phyloP scores from a whole-genome alignment of 2,329 filamentous ascomycete genomes.

The Ceratocystis harringtonii region DNA sequence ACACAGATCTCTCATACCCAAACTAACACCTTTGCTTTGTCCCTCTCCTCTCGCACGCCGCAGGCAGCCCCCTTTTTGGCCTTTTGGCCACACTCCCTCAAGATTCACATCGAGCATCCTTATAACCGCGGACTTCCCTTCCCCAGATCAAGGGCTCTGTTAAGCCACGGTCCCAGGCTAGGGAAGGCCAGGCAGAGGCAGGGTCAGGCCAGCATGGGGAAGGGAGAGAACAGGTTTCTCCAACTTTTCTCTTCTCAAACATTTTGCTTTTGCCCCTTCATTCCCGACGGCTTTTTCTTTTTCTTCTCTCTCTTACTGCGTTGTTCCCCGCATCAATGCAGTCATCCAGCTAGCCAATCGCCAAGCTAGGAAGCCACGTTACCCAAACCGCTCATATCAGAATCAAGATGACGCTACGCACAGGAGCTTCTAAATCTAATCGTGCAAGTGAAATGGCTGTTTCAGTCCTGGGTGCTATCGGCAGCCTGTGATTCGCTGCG shows the following conservation, averaged over 20 bases:
- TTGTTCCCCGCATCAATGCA: neutral
- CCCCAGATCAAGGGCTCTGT: neutral
- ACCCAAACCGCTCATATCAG: neutral
- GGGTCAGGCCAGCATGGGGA: neutral
- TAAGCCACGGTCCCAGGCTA: too few species aligned
- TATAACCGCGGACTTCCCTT: neutral
- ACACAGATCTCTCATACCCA: neutral
- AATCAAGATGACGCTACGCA: neutral
- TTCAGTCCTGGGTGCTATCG: neutral
- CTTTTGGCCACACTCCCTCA: neutral
- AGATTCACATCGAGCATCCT: neutral
- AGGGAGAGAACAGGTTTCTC: neutral
- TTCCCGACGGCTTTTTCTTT: neutral
- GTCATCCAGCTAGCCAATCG: neutral
- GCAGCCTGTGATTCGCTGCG: neutral
- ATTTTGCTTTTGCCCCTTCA: neutral
- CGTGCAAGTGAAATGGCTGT: conserved; percentile 1
- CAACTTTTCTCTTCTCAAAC: neutral
- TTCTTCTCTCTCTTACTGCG: neutral
- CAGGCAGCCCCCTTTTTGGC: neutral
- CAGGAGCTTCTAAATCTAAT: neutral
- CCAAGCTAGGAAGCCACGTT: neutral
- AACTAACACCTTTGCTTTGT: neutral
- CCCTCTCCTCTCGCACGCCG: neutral
- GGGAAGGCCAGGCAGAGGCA: too few species aligned